A percentile compares a stretch with the other conserved stretches of the same genome.
phyloP scores from a whole-genome alignment of 495 filamentous ascomycete genomes.

The Penicillium herquei region DNA sequence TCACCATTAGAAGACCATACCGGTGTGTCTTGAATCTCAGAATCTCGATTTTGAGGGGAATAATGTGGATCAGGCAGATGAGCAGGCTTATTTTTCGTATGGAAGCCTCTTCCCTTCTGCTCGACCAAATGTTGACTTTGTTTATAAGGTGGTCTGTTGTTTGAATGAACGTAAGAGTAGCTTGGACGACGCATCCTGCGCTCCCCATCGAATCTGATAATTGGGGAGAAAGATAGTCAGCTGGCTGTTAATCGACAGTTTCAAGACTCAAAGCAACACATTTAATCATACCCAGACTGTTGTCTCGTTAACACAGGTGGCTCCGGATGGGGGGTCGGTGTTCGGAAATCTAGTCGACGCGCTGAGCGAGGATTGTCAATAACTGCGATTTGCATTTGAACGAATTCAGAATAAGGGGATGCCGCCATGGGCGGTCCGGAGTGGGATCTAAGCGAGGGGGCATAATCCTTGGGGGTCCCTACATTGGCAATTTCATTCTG shows the following conservation, averaged over 20 bases:
- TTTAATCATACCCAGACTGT: constrained; percentile 14
- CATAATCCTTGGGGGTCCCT: constrained; percentile 37
- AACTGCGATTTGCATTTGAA: constrained; percentile 48
- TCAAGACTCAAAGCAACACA: neutral
- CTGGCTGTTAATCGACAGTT: neutral
- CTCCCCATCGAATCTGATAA: neutral
- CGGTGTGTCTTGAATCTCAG: neutral
- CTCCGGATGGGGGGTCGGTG: constrained; percentile 6
- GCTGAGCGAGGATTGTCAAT: constrained; percentile 47
- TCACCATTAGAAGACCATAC: neutral
- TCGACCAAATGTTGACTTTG: neutral
- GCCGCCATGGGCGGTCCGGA: neutral
- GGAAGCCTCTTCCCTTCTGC: neutral
- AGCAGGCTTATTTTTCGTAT: neutral
- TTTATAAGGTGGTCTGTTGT: neutral
- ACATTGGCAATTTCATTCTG: constrained; percentile 44
- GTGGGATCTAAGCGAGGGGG: constrained; percentile 5
- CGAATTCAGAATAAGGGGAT: constrained; percentile 14
- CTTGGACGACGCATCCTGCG: neutral
- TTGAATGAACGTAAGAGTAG: neutral
- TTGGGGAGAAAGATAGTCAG: neutral
- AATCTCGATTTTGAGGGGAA: neutral
- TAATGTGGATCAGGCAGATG: neutral
- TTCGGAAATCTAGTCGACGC: constrained; percentile 26
- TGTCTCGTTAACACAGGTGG: constrained; percentile 4